These are phyloP conservation scores for Schizochytrium sp. DNA, from an alignment of 108 stramenopile genomes.

Conservation along the genomic window DNA sequence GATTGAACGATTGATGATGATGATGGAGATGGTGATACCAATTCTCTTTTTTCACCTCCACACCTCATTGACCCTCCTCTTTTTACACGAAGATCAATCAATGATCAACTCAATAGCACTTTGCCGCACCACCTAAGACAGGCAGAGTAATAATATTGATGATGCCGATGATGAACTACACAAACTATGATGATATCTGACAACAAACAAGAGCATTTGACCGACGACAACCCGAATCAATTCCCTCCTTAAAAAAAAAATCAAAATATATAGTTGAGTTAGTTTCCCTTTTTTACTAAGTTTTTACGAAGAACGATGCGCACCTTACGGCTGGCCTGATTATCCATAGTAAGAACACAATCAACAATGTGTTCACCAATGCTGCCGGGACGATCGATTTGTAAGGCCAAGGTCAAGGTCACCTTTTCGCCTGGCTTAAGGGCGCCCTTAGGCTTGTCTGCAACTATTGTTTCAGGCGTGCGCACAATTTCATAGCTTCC, in stretches of 20 bases:
- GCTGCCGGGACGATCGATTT: background rate
- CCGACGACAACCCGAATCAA: no score
- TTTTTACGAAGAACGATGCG: conserved; percentile 10
- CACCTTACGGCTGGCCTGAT: background rate
- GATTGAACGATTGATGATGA: no score
- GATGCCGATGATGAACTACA: no score
- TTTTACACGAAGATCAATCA: no score
- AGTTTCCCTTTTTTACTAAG: background rate
- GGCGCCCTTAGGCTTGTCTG: conserved; percentile 19
- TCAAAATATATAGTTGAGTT: background rate
- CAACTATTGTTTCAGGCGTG: background rate
- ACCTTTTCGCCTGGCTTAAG: conserved; percentile 38
- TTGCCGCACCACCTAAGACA: no score
- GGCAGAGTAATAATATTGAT: no score
- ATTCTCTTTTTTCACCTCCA: no score
- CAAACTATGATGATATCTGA: no score
- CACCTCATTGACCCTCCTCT: no score
- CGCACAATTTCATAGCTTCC: background rate
- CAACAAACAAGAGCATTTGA: no score
- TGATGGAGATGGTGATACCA: no score
- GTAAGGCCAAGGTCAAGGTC: background rate
- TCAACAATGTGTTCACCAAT: background rate
- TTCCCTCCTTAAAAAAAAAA: background rate
- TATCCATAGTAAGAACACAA: conserved; percentile 79
- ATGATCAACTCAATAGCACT: no score